phyloP scores from a whole-genome alignment of 2,329 filamentous ascomycete genomes.

The Cryphonectria parasitica region DNA sequence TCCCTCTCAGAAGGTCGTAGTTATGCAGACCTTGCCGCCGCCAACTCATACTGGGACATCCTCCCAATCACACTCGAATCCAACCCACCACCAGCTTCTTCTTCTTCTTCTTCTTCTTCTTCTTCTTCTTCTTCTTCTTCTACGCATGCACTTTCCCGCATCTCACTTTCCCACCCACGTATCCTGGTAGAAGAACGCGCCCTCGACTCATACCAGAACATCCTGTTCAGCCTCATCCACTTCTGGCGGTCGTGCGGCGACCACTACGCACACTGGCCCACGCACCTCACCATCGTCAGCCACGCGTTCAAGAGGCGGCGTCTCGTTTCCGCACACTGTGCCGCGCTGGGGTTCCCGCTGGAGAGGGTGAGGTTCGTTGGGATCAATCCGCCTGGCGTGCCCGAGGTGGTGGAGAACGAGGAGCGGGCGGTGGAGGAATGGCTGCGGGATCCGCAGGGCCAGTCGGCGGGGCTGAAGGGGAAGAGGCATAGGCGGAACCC shows the following conservation, averaged over 20 bases:
- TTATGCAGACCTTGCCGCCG: slow-evolving; percentile 59
- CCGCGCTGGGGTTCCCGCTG: slow-evolving; percentile 60
- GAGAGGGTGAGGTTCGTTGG: slow-evolving; percentile 58
- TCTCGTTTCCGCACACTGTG: slow-evolving; percentile 66
- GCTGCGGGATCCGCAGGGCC: slow-evolving; percentile 57
- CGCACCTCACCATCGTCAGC: slow-evolving; percentile 64
- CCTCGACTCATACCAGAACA: slow-evolving; percentile 84
- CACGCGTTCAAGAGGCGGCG: slow-evolving; percentile 70
- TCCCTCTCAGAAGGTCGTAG: slow-evolving; percentile 63
- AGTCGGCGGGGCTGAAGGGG: slow-evolving; percentile 46
- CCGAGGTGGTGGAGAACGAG: slow-evolving; percentile 30
- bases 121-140: not conserved
- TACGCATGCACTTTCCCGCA: slow-evolving; percentile 4
- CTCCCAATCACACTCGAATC: slow-evolving; percentile 31
- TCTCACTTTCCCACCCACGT: slow-evolving; percentile 34
- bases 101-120: not conserved
- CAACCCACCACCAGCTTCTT: not conserved
- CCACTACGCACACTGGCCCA: slow-evolving; percentile 59
- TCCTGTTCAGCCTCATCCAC: slow-evolving; percentile 71
- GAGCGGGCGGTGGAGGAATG: slow-evolving; percentile 51
- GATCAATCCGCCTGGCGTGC: slow-evolving; percentile 61
- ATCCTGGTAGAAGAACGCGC: slow-evolving; percentile 71
- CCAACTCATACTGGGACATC: slow-evolving; percentile 52
- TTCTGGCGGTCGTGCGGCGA: slow-evolving; percentile 48
- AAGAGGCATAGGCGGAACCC: slow-evolving; percentile 57